Base-by-base conservation (phyloP, 2,329 filamentous ascomycete species). In the Rutstroemia sp. region DNA sequence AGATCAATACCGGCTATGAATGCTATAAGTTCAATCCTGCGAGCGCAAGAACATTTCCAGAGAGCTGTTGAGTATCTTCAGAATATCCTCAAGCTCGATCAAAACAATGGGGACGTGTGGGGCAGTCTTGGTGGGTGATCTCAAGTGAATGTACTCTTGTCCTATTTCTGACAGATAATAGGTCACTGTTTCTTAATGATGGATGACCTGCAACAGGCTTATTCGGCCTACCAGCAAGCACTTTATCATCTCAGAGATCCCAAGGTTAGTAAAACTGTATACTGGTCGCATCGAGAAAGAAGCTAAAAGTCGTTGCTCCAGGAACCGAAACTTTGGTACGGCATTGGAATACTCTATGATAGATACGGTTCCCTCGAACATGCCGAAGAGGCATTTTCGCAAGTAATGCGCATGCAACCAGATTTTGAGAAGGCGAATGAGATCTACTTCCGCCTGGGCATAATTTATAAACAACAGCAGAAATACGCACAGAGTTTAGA, bases 181-280 rank as follows among this genome's bases (percentile, higher is more conserved):
- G 90, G 94, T n/a, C 94, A 97, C 71, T 97, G 94, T 74, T 95
- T 92, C 70, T 78, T 99, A 25, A 99, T 99, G 94, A 95, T 96
- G 82, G 94, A 99, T 68, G 92, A 96, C 67, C 75, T 97, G 36
- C 94, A 97, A 73, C 91, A 97, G 69, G 94, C 94, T 0, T 99
- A 99, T 68, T 89, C 89, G 34, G 92, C 94, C 1, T 99, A 99
- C 70, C 94, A 99, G 71, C 90, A 95, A 70, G 94, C 94, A 5
- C 76, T 97, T 6, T 92, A 96, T 61, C 92, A 97, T 72, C 78
- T 99, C 42, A 84, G 87, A 49, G 92, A 96, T 70, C 92, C 92
- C 1, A 97, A 96, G 82, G 89, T 92, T 73, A 23, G 58, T 57
- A 10, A 38, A 55, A 23, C 19, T 7, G 12, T 16, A 23, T 19